Conservation (phyloP, 2,329 filamentous ascomycete genomes). For the Chaetothyriales sp. region DNA sequence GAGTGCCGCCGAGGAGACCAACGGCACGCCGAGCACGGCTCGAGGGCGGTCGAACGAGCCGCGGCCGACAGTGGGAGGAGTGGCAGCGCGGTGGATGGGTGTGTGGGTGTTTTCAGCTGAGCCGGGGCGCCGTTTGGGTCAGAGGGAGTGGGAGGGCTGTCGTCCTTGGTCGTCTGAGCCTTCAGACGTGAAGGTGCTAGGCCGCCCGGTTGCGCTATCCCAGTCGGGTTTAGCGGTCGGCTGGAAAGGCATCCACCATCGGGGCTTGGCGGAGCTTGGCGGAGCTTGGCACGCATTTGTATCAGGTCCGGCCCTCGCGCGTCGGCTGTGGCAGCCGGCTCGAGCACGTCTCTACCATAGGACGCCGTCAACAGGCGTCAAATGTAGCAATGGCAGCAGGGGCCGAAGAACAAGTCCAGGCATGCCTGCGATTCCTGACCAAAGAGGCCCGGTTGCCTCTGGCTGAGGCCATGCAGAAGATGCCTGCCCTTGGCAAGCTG, state of each 20-base stretch:
- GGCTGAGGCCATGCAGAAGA: conserved; percentile 40
- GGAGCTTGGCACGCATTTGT: background rate
- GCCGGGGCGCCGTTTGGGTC: background rate
- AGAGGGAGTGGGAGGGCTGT: background rate
- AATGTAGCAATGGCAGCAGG: conserved; percentile 7
- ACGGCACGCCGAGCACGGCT: background rate
- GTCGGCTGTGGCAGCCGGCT: background rate
- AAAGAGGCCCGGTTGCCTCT: conserved; percentile 45
- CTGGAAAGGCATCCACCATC: background rate
- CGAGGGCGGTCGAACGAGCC: background rate
- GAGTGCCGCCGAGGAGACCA: background rate
- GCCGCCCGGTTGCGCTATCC: background rate
- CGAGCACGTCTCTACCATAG: background rate
- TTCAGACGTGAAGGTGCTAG: background rate
- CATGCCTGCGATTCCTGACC: conserved; percentile 43
- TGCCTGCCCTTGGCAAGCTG: conserved; percentile 40
- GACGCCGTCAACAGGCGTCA: background rate
- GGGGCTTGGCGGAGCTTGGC: background rate
- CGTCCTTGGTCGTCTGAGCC: background rate
- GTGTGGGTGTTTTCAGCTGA: background rate
- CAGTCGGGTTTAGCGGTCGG: background rate
- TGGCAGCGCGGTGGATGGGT: background rate
- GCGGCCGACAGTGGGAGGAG: background rate
- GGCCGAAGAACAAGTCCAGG: conserved; percentile 26
- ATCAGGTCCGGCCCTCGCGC: background rate